A percentile compares a stretch with the other conserved stretches of the same genome.
phyloP scores from a whole-genome alignment of 768 basidiomycete genomes.

The Phanerochaete carnosa region DNA sequence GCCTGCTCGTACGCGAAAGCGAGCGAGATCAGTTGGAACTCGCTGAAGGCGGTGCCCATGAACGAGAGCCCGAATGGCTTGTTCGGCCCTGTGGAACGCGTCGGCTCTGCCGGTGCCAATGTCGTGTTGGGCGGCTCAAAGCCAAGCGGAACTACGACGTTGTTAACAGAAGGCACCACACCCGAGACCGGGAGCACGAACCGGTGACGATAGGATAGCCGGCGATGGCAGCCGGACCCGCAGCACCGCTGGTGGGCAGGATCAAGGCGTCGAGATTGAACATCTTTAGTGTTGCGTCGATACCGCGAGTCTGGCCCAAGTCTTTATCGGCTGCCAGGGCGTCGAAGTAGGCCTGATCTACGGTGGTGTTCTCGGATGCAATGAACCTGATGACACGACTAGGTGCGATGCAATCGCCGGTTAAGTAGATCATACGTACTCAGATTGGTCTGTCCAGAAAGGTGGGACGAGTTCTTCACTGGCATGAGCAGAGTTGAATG shows the following conservation, averaged over 20 bases:
- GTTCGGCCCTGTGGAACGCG: constrained; percentile 5
- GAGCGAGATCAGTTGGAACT: constrained; percentile 24
- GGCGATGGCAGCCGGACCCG: constrained; percentile 42
- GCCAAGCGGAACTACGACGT: constrained; percentile 54
- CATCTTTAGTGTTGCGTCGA: constrained; percentile 28
- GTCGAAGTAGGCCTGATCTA: constrained; percentile 25
- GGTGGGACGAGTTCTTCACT: constrained; percentile 41
- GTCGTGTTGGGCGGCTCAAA: constrained; percentile 49
- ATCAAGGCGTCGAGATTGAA: constrained; percentile 30
- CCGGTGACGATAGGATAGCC: constrained; percentile 69
- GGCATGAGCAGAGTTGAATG: constrained; percentile 51
- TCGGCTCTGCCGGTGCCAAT: constrained; percentile 27
- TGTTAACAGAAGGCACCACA: too few species aligned
- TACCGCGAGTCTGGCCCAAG: constrained; percentile 27
- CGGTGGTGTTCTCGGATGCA: constrained; percentile 20
- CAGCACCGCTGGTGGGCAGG: constrained; percentile 28
- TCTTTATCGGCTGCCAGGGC: constrained; percentile 25
- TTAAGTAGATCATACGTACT: constrained; percentile 18
- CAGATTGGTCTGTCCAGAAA: constrained; percentile 33
- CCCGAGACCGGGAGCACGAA: constrained; percentile 15
- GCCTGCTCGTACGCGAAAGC: constrained; percentile 31
- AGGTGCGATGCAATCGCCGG: neutral
- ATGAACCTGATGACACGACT: constrained; percentile 18
- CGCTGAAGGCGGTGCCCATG: constrained; percentile 41
- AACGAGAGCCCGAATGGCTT: constrained; percentile 46